Conservation (phyloP, 2,329 filamentous ascomycete genomes). For the Pezicula carpinea region DNA sequence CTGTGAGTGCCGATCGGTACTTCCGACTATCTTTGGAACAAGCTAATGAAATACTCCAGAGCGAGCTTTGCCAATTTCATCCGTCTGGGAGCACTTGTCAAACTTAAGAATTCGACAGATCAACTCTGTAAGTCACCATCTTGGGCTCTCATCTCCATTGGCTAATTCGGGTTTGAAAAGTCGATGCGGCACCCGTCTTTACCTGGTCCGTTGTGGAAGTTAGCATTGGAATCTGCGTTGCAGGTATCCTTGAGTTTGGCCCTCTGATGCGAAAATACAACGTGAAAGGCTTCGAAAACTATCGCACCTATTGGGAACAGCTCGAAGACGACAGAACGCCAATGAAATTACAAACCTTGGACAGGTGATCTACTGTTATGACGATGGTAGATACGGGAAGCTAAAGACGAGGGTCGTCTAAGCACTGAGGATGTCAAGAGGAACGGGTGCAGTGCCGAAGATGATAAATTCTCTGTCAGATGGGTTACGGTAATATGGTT, state of each 20-base stretch:
- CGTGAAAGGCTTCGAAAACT: conserved; percentile 14
- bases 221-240: conserved; percentile 15
- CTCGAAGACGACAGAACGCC: background rate
- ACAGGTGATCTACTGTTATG: background rate
- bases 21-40: background rate
- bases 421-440: too few species aligned
- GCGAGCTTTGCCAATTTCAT: conserved; percentile 21
- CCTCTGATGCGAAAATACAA: conserved; percentile 13
- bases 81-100: conserved; percentile 15
- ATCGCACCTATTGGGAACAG: background rate
- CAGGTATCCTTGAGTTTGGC: conserved; percentile 15
- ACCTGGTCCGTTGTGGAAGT: conserved; percentile 20
- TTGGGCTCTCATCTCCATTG: background rate
- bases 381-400: background rate
- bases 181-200: conserved; percentile 18
- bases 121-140: conserved; percentile 14
- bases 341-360: background rate
- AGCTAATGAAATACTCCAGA: conserved; percentile 9
- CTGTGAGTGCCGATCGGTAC: conserved; percentile 7
- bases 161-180: conserved; percentile 7
- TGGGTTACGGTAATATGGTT: too few species aligned
- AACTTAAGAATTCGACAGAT: conserved; percentile 12
- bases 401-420: too few species aligned
- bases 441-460: too few species aligned
- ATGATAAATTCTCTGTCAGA: too few species aligned